Evolutionary conservation across 192 early-diverging fungal species (phyloP).

Genomic region (Mortierella alpina): DNA sequence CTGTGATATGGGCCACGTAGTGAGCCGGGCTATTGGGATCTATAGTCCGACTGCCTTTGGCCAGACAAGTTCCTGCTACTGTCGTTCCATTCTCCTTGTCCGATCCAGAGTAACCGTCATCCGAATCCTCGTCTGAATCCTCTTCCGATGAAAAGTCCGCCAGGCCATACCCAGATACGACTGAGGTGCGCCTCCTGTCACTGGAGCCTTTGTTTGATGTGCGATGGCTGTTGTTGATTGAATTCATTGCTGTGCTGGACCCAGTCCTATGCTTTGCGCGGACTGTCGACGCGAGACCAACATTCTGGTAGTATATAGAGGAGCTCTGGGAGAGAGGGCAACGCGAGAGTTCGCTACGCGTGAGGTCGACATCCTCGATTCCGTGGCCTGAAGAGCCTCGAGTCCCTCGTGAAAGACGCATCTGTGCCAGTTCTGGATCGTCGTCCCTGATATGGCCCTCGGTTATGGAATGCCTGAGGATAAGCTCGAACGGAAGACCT

Average conservation of each 20-base stretch:
- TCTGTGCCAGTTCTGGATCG: conserved; percentile 7
- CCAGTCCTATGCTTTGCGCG: too few relatives aligned
- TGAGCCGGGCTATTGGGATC: conserved; percentile 13
- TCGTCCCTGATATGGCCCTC: conserved; percentile 9
- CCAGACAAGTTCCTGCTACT: neutral
- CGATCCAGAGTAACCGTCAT: neutral
- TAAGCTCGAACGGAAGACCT: conserved; percentile 8
- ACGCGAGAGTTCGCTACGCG: neutral
- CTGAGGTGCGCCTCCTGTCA: neutral
- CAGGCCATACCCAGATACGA: conserved; percentile 21
- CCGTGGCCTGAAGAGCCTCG: neutral
- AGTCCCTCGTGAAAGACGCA: neutral
- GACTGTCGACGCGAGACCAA: conserved; percentile 24
- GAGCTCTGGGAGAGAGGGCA: conserved; percentile 16
- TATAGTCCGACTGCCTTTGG: neutral
- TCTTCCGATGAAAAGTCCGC: conserved; percentile 24
- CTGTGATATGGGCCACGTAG: conserved; percentile 49
- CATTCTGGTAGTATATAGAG: conserved; percentile 33
- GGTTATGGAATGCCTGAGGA: conserved; percentile 25
- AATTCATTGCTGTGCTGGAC: neutral
- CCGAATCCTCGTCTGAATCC: neutral
- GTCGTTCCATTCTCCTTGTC: neutral
- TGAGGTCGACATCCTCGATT: neutral
- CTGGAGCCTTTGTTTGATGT: neutral
- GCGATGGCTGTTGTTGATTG: conserved; percentile 6